phyloP scores from a whole-genome alignment of 768 basidiomycete species.

The Lactifluus rugatus region DNA sequence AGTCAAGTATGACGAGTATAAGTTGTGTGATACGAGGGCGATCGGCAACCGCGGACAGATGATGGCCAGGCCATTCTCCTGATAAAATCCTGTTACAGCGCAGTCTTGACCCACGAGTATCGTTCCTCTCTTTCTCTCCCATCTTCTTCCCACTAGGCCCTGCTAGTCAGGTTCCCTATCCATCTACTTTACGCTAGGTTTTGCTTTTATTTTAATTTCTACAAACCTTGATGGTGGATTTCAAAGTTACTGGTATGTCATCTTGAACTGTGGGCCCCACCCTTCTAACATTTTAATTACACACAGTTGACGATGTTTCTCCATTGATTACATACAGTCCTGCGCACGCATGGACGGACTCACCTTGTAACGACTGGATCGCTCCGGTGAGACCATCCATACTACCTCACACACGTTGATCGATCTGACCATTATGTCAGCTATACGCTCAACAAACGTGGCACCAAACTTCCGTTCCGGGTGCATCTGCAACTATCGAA shows the following conservation, averaged over 20 bases:
- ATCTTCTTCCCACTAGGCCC: not conserved
- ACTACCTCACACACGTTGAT: not conserved
- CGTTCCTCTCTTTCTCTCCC: not conserved
- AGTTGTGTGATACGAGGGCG: no score
- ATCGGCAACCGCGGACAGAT: no score
- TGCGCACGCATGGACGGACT: slow-evolving; percentile 40
- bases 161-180: slow-evolving; percentile 10
- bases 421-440: slow-evolving; percentile 22
- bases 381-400: slow-evolving; percentile 24
- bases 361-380: slow-evolving; percentile 32
- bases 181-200: not conserved
- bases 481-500: slow-evolving; percentile 40
- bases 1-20: no score
- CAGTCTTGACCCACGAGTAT: not conserved
- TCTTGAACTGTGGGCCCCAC: not conserved
- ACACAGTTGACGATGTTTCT: slow-evolving; percentile 46
- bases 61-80: not conserved
- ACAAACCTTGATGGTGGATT: slow-evolving; percentile 40
- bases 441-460: slow-evolving; percentile 37
- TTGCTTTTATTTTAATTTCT: not conserved
- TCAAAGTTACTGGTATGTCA: slow-evolving; percentile 33
- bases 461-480: slow-evolving; percentile 35
- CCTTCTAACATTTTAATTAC: not conserved
- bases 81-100: not conserved
- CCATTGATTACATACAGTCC: slow-evolving; percentile 45